A percentile compares a stretch with the other conserved stretches of the same genome.
phyloP scores from a whole-genome alignment of 352 stramenopile genomes.

The Globisporangium okanoganense region DNA sequence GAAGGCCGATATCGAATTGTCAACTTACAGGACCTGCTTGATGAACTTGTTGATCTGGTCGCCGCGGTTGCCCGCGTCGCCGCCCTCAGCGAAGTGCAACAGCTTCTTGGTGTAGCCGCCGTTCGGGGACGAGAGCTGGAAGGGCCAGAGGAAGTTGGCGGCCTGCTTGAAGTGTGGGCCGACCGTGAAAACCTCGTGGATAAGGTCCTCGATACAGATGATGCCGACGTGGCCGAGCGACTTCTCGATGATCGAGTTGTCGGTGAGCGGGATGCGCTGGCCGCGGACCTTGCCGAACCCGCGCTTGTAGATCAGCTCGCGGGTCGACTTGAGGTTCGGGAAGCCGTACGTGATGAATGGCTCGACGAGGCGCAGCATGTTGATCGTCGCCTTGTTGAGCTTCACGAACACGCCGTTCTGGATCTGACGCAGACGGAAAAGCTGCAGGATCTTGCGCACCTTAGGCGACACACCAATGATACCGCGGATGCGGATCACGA shows the following conservation, averaged over 20 bases:
- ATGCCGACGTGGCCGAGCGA: conserved; percentile 94
- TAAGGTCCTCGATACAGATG: conserved; percentile 98
- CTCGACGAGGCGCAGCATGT: conserved; percentile 99
- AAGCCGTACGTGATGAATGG: conserved; percentile 98
- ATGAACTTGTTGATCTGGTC: conserved; percentile 94
- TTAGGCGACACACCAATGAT: conserved; percentile 94
- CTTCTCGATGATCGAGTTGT: conserved; percentile 97
- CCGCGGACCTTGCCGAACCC: conserved; percentile 98
- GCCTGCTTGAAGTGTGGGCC: conserved; percentile 99
- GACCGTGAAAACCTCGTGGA: conserved; percentile 99
- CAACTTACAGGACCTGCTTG: conserved; percentile 93
- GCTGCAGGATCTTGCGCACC: conserved; percentile 98
- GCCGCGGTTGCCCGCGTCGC: conserved; percentile 91
- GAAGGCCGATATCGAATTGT: conserved; percentile 11
- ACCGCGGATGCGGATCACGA: conserved; percentile 99
- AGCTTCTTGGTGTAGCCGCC: conserved; percentile 95
- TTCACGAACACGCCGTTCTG: conserved; percentile 99
- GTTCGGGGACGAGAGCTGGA: conserved; percentile 98
- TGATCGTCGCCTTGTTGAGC: conserved; percentile 99
- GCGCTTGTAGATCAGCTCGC: conserved; percentile 99
- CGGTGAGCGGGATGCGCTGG: conserved; percentile 96
- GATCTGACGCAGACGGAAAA: conserved; percentile 99
- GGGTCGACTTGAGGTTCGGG: conserved; percentile 96
- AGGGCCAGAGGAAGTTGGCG: conserved; percentile 99
- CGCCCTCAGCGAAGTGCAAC: conserved; percentile 92